Percentiles rank a stretch among this genome's conserved stretches.
These are phyloP conservation scores for Ajuga reptans DNA, from an alignment of 305 asterid genomes.

Conservation along the genomic window DNA sequence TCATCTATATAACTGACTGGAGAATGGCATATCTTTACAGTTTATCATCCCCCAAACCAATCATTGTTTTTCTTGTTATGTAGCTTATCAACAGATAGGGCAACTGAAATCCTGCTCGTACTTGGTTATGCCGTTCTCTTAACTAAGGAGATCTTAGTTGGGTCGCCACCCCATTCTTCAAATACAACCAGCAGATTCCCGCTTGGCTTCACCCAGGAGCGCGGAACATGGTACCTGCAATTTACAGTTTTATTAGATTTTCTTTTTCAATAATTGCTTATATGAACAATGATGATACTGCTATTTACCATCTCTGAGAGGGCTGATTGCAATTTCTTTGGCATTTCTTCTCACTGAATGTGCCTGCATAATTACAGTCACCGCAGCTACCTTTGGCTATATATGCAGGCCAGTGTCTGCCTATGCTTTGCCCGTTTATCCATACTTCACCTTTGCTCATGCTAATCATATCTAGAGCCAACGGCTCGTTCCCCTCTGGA, in stretches of 20 bases:
- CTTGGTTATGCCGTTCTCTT: slow-evolving; percentile 32
- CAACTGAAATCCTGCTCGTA: background rate
- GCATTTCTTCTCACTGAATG: slow-evolving; percentile 57
- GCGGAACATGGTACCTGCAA: slow-evolving; percentile 80
- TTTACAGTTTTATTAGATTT: background rate
- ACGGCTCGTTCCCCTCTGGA: slow-evolving; percentile 56
- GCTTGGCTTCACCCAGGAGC: slow-evolving; percentile 72
- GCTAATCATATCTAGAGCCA: slow-evolving; percentile 54
- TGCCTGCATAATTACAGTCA: slow-evolving; percentile 60
- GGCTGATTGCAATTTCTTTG: slow-evolving; percentile 60
- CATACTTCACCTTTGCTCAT: slow-evolving; percentile 75
- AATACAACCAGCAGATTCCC: slow-evolving; percentile 71
- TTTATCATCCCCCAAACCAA: slow-evolving; percentile 19
- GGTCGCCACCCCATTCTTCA: slow-evolving; percentile 90
- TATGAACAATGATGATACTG: background rate
- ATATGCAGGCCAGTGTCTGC: slow-evolving; percentile 75
- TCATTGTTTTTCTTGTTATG: background rate
- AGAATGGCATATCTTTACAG: slow-evolving; percentile 21
- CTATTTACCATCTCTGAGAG: slow-evolving; percentile 71
- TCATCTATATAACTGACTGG: slow-evolving; percentile 8
- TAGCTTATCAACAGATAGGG: background rate
- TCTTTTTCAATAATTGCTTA: background rate
- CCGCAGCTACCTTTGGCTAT: slow-evolving; percentile 60
- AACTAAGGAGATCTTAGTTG: slow-evolving; percentile 52
- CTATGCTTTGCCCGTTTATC: slow-evolving; percentile 63